Evolutionary conservation across 2,329 filamentous ascomycete species (phyloP), one percentile per base, ranked within the genome.

Genomic region (Phialemonium atrogriseum): DNA sequence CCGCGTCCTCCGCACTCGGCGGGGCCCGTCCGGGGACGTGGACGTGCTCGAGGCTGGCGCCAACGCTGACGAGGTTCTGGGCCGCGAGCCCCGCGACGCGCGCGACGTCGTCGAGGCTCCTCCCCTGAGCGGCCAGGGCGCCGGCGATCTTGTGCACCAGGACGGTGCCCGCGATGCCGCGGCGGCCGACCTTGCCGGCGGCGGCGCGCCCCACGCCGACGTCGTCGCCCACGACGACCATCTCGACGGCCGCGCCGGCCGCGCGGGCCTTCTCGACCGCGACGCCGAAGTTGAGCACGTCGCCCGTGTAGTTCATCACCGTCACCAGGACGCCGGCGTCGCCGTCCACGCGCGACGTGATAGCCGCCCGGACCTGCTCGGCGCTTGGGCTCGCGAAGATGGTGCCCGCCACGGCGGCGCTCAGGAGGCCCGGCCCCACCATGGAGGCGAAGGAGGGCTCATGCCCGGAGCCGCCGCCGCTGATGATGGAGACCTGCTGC

Each of bases 301-400:
- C 84, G 22, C 84, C 84, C 2, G 86, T 94, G 58, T 94, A 94
- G 56, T 95, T 95, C 84, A 94, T 94, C 18, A 94, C 84, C 5
- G 88, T 80, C n/a, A 94, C 82, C 24, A 95, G 56, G 2, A 94
- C 82, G 15, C 88, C 89, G 10, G 35, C 32, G 8, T 35, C 34
- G 27, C 71, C 70, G 38, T 84, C 76, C 4, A 94, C 82, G 13
- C 84, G 70, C 24, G 77, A 72, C 49, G 80, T 73, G 32, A 93
- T 80, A 37, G 79, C 85, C 43, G 73, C 68, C 34, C 84, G 75
- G 33, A 95, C 78, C 61, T 95, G 88, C 58, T 91, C 77, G 0
- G 82, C 78, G 3, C 68, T 74, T 1, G 83, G 83, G 10, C 73
- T 80, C 2, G 83, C 82, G 50, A 88, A 88, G 46, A 88, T 86